Evolutionary conservation across 2,329 filamentous ascomycete species (phyloP).

Genomic region (Colletotrichum sp.): DNA sequence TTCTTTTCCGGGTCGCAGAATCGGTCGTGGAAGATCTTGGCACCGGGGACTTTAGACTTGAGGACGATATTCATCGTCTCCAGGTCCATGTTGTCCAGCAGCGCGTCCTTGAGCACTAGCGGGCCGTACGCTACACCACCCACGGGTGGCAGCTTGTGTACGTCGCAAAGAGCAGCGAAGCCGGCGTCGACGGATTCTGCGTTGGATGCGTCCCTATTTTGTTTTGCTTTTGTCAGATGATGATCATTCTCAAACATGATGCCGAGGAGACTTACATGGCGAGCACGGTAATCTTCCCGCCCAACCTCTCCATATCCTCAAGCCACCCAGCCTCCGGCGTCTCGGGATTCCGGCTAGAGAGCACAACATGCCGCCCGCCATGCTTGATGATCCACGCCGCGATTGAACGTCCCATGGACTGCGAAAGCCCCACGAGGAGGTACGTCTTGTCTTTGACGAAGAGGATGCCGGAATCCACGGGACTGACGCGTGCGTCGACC

Average conservation of each 20-base stretch:
- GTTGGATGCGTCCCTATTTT: neutral
- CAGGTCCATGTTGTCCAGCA: slow-evolving; percentile 31
- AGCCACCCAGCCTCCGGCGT: neutral
- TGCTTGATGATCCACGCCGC: slow-evolving; percentile 37
- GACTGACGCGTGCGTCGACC: neutral
- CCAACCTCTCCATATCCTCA: neutral
- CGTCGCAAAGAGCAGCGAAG: slow-evolving; percentile 8
- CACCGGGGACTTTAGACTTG: slow-evolving; percentile 39
- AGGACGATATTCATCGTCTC: slow-evolving; percentile 28
- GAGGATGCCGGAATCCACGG: neutral
- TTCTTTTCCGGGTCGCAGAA: slow-evolving; percentile 24
- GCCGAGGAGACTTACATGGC: neutral
- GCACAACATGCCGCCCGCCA: slow-evolving; percentile 36
- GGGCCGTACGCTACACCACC: slow-evolving; percentile 48
- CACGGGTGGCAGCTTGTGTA: slow-evolving; percentile 33
- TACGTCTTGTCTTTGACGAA: slow-evolving; percentile 32
- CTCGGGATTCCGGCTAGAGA: slow-evolving; percentile 40
- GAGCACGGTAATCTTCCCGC: neutral
- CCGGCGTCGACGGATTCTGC: slow-evolving; percentile 22
- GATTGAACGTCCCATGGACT: slow-evolving; percentile 36
- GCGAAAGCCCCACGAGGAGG: slow-evolving; percentile 32
- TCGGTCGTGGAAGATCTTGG: slow-evolving; percentile 30
- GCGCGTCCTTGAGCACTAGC: slow-evolving; percentile 45
- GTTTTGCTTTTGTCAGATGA: neutral
- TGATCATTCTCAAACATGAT: slow-evolving; percentile 23